Conservation (phyloP, 768 basidiomycete genomes). For the Naematelia encephala region DNA sequence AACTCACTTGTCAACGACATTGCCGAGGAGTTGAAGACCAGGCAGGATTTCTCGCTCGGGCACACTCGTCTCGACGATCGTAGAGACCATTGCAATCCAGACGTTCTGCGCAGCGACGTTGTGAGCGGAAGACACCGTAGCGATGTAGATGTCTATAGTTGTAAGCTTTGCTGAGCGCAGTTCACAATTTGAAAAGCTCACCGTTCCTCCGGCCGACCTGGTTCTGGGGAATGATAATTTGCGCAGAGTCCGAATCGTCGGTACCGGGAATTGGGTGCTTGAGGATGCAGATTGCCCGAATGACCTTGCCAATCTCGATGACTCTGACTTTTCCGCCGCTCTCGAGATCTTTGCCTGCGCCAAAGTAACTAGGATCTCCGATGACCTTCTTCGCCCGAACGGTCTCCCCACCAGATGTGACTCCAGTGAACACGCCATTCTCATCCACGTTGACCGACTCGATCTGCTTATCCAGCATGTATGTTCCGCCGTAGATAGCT, state of each 20-base stretch:
- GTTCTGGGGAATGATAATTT: conserved; percentile 98
- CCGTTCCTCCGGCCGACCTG: conserved; percentile 91
- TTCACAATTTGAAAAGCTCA: conserved; percentile 49
- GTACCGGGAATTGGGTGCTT: conserved; percentile 98
- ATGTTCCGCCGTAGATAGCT: conserved; percentile 98
- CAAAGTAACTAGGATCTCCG: conserved; percentile 96
- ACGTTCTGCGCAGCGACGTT: conserved; percentile 95
- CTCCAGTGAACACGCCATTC: conserved; percentile 83
- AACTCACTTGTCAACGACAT: conserved; percentile 91
- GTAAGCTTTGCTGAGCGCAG: conserved; percentile 9
- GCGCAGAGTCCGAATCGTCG: conserved; percentile 88
- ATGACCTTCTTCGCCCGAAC: conserved; percentile 98
- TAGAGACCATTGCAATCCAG: conserved; percentile 96
- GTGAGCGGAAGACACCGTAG: conserved; percentile 93
- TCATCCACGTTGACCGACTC: conserved; percentile 79
- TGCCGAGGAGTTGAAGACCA: conserved; percentile 84
- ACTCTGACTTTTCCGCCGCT: conserved; percentile 77
- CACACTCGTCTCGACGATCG: conserved; percentile 88
- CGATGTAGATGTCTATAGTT: conserved; percentile 88
- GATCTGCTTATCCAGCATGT: conserved; percentile 97
- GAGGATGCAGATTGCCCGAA: conserved; percentile 94
- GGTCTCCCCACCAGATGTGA: conserved; percentile 80
- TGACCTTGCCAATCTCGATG: conserved; percentile 86
- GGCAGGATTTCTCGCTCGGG: conserved; percentile 92
- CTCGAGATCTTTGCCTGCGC: conserved; percentile 63